Conservation (phyloP, 208 protist species). For the Trypanosoma platydactyli region DNA sequence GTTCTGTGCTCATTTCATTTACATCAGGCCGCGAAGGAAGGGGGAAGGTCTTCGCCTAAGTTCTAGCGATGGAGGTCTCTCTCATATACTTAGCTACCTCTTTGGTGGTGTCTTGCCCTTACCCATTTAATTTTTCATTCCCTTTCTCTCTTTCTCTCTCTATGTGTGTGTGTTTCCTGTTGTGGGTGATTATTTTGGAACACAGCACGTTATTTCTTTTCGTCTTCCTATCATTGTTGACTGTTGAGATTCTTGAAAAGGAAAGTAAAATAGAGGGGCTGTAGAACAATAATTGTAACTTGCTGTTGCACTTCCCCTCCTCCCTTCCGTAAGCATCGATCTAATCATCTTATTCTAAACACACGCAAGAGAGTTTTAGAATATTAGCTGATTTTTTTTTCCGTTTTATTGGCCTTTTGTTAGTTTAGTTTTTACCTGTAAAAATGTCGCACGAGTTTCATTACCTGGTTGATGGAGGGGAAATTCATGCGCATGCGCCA, state of each 20-base stretch:
- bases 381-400: not conserved
- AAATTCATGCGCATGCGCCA: not conserved
- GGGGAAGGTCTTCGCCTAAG: too few relatives aligned
- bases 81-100: too few relatives aligned
- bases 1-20: too few relatives aligned
- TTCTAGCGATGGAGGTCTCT: not conserved
- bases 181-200: not conserved
- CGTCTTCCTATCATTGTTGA: not conserved
- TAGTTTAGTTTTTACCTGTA: not conserved
- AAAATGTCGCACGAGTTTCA: not conserved
- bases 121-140: not conserved
- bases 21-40: too few relatives aligned
- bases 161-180: not conserved
- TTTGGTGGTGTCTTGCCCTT: not conserved
- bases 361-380: not conserved
- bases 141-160: not conserved
- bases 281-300: not conserved
- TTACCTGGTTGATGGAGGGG: too few relatives aligned
- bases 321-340: not conserved
- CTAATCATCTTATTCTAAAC: not conserved
- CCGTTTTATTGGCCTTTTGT: not conserved
- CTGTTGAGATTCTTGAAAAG: not conserved
- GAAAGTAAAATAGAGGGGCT: not conserved
- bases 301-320: too few relatives aligned
- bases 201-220: too few relatives aligned